Evolutionary conservation across 768 basidiomycete genomes (phyloP), one percentile per base, ranked within the genome.

Genomic region (Termitomyces sp.): DNA sequence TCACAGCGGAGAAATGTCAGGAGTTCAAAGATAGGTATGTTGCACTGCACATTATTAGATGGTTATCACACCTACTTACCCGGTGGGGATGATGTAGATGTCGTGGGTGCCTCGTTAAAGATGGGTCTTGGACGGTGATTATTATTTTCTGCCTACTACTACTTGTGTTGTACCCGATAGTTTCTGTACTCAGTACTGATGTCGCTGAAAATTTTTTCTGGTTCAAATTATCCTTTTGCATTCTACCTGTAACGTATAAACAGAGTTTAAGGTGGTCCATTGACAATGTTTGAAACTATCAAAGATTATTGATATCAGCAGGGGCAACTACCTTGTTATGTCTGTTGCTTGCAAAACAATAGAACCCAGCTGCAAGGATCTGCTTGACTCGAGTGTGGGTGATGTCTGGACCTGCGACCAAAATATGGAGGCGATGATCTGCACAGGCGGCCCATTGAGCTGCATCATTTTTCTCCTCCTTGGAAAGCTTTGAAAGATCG

Each of bases 1-100:
- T 96, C 67, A 92, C 94, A 1, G 85, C 85, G 5, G 81, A 84
- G 24, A 97, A 98, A 70, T 84, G 93, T 59, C 83, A 87, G 62
- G 94, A 94, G 64, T 94, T 85, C 68, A 73, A 78, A 7, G 90
- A 93, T 18, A 94, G 84, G 94, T 90, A 58, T 33, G 56, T 40
- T 20, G 35, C n/a, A 40, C 20, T 56, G 8, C 38, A 26, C 13
- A 16, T 43, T 1, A 7, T 18, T 35, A 20, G n/a, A 20, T 28
- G 40, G 35, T 16, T 51, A 64, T 43, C 12, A 24, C 38, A 46
- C 33, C 40, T 44, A 64, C 26, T 60, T 63, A 71, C 81, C 54
- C 72, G 88, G 68, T 97, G n/a, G 94, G 86, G 85, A 89, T 44
- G 87, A 90, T 43, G 94, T 97, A 2, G 93, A 95, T 65, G 82